Evolutionary conservation across 345 rosid species (phyloP).

Genomic region (Gossypium bickii): DNA sequence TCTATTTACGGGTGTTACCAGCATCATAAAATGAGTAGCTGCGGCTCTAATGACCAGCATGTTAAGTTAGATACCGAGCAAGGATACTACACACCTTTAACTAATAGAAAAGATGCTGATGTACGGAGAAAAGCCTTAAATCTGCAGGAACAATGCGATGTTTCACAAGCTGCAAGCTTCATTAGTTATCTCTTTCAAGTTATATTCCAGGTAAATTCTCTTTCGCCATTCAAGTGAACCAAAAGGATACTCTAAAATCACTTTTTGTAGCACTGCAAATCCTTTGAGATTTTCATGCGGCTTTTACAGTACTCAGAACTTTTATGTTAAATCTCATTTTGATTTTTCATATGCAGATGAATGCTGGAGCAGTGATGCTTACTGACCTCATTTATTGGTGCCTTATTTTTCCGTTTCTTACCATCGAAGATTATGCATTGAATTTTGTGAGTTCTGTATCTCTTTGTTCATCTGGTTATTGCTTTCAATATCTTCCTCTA

Average conservation of each 20-base stretch:
- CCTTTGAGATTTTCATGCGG: constrained; percentile 2
- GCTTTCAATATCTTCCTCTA: neutral
- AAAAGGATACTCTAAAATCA: neutral
- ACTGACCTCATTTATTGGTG: constrained; percentile 65
- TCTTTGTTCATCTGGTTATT: neutral
- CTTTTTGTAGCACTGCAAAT: neutral
- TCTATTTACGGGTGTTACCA: constrained; percentile 57
- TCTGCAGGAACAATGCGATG: constrained; percentile 10
- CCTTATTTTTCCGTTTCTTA: constrained; percentile 59
- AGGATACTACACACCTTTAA: constrained; percentile 38
- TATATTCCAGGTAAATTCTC: constrained; percentile 52
- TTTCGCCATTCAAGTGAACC: constrained; percentile 1
- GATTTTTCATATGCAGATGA: constrained; percentile 36
- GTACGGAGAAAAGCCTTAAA: constrained; percentile 12
- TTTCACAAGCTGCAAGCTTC: constrained; percentile 25
- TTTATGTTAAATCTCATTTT: neutral
- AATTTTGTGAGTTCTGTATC: constrained; percentile 45
- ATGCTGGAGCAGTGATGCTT: constrained; percentile 61
- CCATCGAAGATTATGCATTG: constrained; percentile 41
- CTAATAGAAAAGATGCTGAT: constrained; percentile 23
- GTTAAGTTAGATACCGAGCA: constrained; percentile 38
- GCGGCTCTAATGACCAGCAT: constrained; percentile 14
- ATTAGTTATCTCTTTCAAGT: constrained; percentile 47
- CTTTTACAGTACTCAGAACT: neutral
- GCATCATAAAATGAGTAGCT: constrained; percentile 25